Conservation (phyloP, 805 yeast genomes). For the Metschnikowia santaceciliae region DNA sequence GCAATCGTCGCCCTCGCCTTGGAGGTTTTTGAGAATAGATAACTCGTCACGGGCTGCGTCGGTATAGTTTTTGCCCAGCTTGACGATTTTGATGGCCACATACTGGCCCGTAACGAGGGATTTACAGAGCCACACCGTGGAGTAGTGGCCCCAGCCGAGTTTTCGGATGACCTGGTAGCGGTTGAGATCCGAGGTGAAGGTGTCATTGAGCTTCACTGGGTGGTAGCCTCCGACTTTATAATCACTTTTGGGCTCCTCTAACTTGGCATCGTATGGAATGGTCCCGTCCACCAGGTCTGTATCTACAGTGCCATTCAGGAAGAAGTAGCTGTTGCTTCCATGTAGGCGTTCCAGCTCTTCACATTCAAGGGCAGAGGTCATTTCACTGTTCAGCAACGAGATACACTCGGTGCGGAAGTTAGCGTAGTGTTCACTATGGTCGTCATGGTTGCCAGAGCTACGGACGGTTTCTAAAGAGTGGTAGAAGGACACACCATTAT, state of each 20-base stretch:
- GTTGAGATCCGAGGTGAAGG: slow-evolving; percentile 54
- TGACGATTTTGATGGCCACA: slow-evolving; percentile 92
- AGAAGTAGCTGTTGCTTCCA: not conserved
- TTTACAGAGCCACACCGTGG: slow-evolving; percentile 38
- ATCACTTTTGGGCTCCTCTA: slow-evolving; percentile 84
- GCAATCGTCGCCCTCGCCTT: slow-evolving; percentile 30
- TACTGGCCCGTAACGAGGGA: slow-evolving; percentile 84
- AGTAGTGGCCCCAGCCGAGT: slow-evolving; percentile 98
- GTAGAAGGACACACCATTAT: not conserved
- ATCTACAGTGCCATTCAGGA: not conserved
- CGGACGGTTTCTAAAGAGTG: not conserved
- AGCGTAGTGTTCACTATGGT: slow-evolving; percentile 16
- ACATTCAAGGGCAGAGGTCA: slow-evolving; percentile 25
- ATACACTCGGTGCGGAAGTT: slow-evolving; percentile 36
- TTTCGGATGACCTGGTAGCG: slow-evolving; percentile 81
- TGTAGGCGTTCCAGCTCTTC: slow-evolving; percentile 2
- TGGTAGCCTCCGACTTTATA: slow-evolving; percentile 94
- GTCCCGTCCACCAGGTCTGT: slow-evolving; percentile 7
- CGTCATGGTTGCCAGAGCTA: not conserved
- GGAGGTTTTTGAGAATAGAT: slow-evolving; percentile 72
- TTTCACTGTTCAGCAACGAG: slow-evolving; percentile 35
- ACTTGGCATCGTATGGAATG: slow-evolving; percentile 16
- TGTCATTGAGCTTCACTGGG: slow-evolving; percentile 87
- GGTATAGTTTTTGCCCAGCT: slow-evolving; percentile 85
- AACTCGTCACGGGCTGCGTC: slow-evolving; percentile 95